phyloP scores from a whole-genome alignment of 371 early-diverging fungal genomes.

The Mortierella sp. region DNA sequence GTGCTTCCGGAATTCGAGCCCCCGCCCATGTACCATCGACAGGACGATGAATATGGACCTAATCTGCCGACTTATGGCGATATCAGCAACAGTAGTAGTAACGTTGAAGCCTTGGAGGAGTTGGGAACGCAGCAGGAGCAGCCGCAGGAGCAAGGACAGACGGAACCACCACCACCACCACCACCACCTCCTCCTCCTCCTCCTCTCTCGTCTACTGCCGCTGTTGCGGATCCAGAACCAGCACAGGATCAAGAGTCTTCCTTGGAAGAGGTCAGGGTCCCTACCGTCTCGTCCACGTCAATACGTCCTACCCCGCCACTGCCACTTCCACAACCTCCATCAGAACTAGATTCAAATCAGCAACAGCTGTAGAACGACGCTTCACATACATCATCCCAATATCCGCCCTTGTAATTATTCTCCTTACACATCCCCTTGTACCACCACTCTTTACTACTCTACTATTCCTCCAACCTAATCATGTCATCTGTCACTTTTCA shows the following conservation, averaged over 20 bases:
- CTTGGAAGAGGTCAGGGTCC: background rate
- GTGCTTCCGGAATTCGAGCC: slow-evolving; percentile 6
- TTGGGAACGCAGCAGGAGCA: background rate
- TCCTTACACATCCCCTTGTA: background rate
- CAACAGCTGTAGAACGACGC: background rate
- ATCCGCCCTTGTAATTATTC: slow-evolving; percentile 2
- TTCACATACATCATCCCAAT: background rate
- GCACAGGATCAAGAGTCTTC: background rate
- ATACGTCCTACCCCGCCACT: background rate
- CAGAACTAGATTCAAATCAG: background rate
- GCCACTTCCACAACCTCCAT: background rate
- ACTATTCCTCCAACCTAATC: background rate
- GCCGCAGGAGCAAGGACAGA: background rate
- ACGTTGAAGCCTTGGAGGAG: background rate
- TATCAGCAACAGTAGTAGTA: background rate
- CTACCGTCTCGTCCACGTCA: background rate
- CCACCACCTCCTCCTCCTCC: too few relatives aligned
- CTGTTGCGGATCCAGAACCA: background rate
- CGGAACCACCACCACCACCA: background rate
- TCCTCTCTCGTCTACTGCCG: background rate
- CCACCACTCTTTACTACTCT: background rate
- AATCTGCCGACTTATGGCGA: slow-evolving; percentile 6
- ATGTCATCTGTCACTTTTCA: background rate
- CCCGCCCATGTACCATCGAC: slow-evolving; percentile 9
- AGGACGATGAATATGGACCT: background rate